Conservation (phyloP, 805 yeast genomes). For the Zygosaccharomyces siamensis region DNA sequence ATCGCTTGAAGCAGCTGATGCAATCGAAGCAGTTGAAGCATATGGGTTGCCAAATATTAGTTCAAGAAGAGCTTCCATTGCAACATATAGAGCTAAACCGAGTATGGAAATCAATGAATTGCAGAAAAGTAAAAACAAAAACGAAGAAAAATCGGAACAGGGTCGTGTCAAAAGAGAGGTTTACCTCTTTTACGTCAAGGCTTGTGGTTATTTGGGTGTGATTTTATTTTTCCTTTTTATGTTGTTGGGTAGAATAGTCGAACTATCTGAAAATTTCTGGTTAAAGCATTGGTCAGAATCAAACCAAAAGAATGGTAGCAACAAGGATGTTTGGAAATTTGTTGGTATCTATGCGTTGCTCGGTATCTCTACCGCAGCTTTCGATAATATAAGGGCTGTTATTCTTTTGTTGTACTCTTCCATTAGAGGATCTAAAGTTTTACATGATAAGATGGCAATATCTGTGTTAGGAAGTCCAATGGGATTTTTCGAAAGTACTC, state of each 20-base stretch:
- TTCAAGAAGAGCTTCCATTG: constrained; percentile 57
- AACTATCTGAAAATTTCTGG: constrained; percentile 52
- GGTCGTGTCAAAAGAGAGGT: constrained; percentile 56
- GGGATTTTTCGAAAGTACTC: constrained; percentile 66
- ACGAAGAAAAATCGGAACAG: constrained; percentile 48
- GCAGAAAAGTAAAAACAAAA: constrained; percentile 42
- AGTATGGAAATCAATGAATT: constrained; percentile 28
- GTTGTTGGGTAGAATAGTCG: constrained; percentile 36
- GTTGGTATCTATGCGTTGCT: constrained; percentile 52
- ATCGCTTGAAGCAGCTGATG: constrained; percentile 4
- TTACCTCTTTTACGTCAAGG: constrained; percentile 51
- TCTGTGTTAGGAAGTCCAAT: constrained; percentile 56
- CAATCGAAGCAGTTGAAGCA: constrained; percentile 6
- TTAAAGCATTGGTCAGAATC: constrained; percentile 65
- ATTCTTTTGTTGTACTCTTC: constrained; percentile 51
- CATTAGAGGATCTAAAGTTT: constrained; percentile 48
- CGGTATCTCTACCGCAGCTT: constrained; percentile 49
- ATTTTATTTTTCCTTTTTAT: constrained; percentile 37
- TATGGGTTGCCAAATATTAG: constrained; percentile 10
- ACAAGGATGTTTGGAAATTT: constrained; percentile 42
- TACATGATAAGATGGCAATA: constrained; percentile 55
- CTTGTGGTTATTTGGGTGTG: constrained; percentile 53
- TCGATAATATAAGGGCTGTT: constrained; percentile 44
- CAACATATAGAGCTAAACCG: constrained; percentile 47
- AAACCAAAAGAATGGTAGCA: constrained; percentile 39